phyloP scores from a whole-genome alignment of 768 basidiomycete species.

The Tricholoma terreum region DNA sequence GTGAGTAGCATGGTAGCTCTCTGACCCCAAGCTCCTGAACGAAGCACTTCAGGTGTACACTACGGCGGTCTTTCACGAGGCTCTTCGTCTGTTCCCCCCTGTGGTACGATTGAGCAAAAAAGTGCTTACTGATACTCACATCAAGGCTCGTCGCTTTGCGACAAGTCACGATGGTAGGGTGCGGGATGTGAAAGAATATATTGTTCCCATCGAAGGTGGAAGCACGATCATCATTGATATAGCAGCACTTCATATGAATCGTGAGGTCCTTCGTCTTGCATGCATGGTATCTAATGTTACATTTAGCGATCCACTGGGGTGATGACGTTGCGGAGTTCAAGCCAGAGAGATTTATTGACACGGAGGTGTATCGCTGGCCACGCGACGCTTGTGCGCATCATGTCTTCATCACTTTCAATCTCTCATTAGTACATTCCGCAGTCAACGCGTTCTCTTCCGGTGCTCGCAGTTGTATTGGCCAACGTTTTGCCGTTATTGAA shows the following conservation, averaged over 20 bases:
- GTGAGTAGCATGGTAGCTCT: slow-evolving; percentile 20
- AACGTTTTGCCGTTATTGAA: slow-evolving; percentile 45
- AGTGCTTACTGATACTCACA: slow-evolving; percentile 30
- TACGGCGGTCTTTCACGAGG: slow-evolving; percentile 41
- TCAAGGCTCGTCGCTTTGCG: slow-evolving; percentile 35
- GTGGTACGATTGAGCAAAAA: slow-evolving; percentile 34
- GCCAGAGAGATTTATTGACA: slow-evolving; percentile 51
- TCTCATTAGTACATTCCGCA: slow-evolving; percentile 10
- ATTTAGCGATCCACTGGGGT: no score
- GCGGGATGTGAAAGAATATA: slow-evolving; percentile 27
- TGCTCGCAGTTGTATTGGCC: slow-evolving; percentile 46
- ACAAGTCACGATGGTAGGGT: slow-evolving; percentile 20
- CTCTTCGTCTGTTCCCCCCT: slow-evolving; percentile 40
- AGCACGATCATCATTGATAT: slow-evolving; percentile 40
- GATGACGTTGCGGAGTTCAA: slow-evolving; percentile 43
- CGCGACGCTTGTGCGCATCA: slow-evolving; percentile 43
- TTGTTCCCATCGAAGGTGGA: slow-evolving; percentile 36
- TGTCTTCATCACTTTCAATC: neutral
- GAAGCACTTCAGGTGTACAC: slow-evolving; percentile 51
- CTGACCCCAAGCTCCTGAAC: neutral
- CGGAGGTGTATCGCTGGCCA: slow-evolving; percentile 47
- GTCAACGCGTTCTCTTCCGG: slow-evolving; percentile 46
- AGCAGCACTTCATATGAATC: slow-evolving; percentile 40
- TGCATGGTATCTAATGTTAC: no score
- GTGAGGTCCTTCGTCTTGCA: no score